These are phyloP conservation scores for Magnusiomyces clavatus DNA, from an alignment of 1,139 yeast species.

Conservation along the genomic window DNA sequence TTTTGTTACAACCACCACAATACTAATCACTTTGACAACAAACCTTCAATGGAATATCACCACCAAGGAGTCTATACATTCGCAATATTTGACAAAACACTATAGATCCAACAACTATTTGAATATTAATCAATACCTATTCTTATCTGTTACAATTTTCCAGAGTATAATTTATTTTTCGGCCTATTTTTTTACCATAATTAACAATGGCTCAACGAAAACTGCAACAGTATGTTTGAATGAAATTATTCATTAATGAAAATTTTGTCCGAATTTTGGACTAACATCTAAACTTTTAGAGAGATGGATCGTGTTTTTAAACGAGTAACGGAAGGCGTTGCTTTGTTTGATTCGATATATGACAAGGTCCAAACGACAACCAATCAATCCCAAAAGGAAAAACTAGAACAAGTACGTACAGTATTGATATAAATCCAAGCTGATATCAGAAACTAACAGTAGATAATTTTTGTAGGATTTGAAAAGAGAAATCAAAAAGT, in stretches of 20 bases:
- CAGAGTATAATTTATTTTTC: too few species aligned
- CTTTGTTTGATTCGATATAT: conserved; percentile 76
- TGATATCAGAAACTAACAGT: neutral
- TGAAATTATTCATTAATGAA: neutral
- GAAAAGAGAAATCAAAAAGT: conserved; percentile 91
- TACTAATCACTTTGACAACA: too few species aligned
- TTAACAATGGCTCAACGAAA: conserved; percentile 55
- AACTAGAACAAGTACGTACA: conserved; percentile 53
- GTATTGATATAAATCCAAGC: neutral
- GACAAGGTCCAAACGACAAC: conserved; percentile 80
- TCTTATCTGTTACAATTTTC: too few species aligned
- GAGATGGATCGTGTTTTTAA: conserved; percentile 96
- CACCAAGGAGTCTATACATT: too few species aligned
- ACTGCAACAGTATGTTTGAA: conserved; percentile 45
- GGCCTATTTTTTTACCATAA: too few species aligned
- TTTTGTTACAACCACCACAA: too few species aligned
- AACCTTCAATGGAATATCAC: too few species aligned
- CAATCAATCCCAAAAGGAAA: conserved; percentile 85
- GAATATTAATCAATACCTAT: too few species aligned
- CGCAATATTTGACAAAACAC: too few species aligned
- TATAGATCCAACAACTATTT: too few species aligned
- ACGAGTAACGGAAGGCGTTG: conserved; percentile 89
- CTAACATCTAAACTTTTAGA: conserved; percentile 19
- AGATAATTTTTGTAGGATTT: conserved; percentile 41
- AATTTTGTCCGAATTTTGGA: neutral